phyloP scores from a whole-genome alignment of 2,329 filamentous ascomycete genomes.

The Lasiodiplodia theobromae region DNA sequence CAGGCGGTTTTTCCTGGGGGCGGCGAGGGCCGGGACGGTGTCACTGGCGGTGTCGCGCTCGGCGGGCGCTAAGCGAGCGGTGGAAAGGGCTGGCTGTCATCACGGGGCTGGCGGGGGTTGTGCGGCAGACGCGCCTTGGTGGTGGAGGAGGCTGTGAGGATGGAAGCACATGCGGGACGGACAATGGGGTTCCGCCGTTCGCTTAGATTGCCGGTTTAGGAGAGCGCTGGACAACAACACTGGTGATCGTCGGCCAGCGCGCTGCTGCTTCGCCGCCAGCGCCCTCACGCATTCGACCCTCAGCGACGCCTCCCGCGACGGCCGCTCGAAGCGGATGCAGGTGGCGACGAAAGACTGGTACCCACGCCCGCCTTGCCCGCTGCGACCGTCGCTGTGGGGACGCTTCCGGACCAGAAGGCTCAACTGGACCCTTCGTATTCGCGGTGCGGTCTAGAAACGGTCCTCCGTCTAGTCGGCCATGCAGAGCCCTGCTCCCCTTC shows the following conservation, averaged over 20 bases:
- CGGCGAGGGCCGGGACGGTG: constrained; percentile 10
- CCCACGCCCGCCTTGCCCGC: background rate
- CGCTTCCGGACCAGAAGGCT: background rate
- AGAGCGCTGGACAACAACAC: constrained; percentile 18
- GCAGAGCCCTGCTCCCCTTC: constrained; percentile 14
- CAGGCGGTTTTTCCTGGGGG: background rate
- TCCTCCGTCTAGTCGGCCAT: constrained; percentile 11
- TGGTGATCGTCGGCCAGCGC: constrained; percentile 7
- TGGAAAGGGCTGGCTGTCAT: constrained; percentile 5
- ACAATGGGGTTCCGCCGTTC: constrained; percentile 20
- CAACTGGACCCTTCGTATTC: constrained; percentile 26
- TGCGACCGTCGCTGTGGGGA: background rate
- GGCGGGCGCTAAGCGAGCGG: constrained; percentile 1
- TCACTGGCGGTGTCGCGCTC: background rate
- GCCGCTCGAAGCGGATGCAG: constrained; percentile 3
- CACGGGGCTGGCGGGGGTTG: constrained; percentile 9
- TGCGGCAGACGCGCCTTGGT: constrained; percentile 15
- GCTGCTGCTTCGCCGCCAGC: constrained; percentile 2
- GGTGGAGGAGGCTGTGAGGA: constrained; percentile 9
- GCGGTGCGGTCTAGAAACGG: constrained; percentile 18
- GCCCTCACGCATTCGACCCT: background rate
- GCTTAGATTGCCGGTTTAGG: constrained; percentile 16
- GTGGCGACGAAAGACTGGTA: constrained; percentile 19
- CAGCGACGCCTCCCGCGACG: constrained; percentile 7
- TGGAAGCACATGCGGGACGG: background rate